Percentiles rank a stretch among this genome's conserved stretches.
phyloP scores from a whole-genome alignment of 192 early-diverging fungal species.

The Coemansia reversa region DNA sequence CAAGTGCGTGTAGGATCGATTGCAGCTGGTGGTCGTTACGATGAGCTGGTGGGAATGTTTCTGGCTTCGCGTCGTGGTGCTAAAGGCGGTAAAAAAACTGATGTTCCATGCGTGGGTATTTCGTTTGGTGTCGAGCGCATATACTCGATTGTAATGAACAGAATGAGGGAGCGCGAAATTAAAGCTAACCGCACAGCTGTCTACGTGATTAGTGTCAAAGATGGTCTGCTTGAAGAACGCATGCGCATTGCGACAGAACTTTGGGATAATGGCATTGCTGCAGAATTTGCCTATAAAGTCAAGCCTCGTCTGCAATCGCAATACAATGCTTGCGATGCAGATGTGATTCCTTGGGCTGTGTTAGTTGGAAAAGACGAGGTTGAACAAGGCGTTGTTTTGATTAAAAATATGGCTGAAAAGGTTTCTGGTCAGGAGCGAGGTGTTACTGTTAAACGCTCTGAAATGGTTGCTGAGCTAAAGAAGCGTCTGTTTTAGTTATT shows the following conservation, averaged over 20 bases:
- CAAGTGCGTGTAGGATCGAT: constrained; percentile 90
- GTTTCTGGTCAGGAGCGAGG: constrained; percentile 47
- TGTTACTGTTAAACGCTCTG: constrained; percentile 53
- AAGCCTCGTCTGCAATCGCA: constrained; percentile 81
- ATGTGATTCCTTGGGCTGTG: constrained; percentile 87
- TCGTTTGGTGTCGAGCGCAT: constrained; percentile 96
- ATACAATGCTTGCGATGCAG: constrained; percentile 76
- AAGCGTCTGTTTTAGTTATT: constrained; percentile 45
- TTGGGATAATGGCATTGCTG: constrained; percentile 89
- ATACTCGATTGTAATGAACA: constrained; percentile 78
- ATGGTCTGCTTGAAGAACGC: constrained; percentile 83
- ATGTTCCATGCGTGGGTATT: constrained; percentile 93
- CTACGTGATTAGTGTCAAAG: constrained; percentile 78
- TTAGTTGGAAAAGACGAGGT: constrained; percentile 86
- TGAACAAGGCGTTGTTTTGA: constrained; percentile 72
- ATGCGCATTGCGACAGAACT: constrained; percentile 85
- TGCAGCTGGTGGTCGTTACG: constrained; percentile 96
- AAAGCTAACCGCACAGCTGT: constrained; percentile 80
- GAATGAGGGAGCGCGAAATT: constrained; percentile 58
- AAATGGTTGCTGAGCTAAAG: constrained; percentile 66
- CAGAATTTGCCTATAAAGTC: constrained; percentile 90
- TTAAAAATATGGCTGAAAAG: constrained; percentile 75
- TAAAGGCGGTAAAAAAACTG: constrained; percentile 48
- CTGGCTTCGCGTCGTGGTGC: constrained; percentile 58
- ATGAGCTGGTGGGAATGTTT: constrained; percentile 97